Evolutionary conservation across 1,284 basidiomycete species (phyloP), one percentile per base, ranked within the genome.

Genomic region (Hypsizygus ulmarius): DNA sequence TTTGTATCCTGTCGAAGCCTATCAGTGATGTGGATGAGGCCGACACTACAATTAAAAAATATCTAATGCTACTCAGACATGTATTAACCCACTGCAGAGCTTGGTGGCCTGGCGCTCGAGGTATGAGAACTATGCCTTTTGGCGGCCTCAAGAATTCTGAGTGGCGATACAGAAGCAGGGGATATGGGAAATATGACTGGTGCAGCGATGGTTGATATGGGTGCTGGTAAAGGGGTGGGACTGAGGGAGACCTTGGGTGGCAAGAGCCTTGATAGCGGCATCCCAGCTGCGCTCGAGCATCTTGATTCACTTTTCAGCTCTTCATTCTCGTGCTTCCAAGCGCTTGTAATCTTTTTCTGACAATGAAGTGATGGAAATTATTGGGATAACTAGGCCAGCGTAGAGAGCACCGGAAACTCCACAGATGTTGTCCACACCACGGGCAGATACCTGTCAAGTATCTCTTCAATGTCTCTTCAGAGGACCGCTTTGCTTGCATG

Each of bases 1-100:
- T 99, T 28, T 89, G 97, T 40, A 99, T 99, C 57, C 81, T 99
- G 35, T 97, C 93, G 1, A 93, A 90, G 0, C 85, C 91, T 12
- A 97, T 99, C 54, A 88, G 92, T 4, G 96, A 99, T 64, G 85
- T 90, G 15, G 97, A 99, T 67, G 97, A 99, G 70, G 95, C 97
- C 1, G 85, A 91, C 1, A 87, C 95, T 7, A n/a, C n/a, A n/a
- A n/a, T n/a, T n/a, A n/a, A n/a, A n/a, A n/a, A n/a, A n/a, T n/a
- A n/a, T n/a, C n/a, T n/a, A n/a, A n/a, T n/a, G n/a, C n/a, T n/a
- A n/a, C n/a, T n/a, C n/a, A n/a, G n/a, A n/a, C n/a, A n/a, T n/a
- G n/a, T n/a, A n/a, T n/a, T n/a, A n/a, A n/a, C n/a, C n/a, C n/a
- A n/a, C n/a, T n/a, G n/a, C n/a, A n/a, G n/a, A n/a, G n/a, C n/a